These are phyloP conservation scores for Boletellus ananas DNA, from an alignment of 768 basidiomycete species.

Conservation along the genomic window DNA sequence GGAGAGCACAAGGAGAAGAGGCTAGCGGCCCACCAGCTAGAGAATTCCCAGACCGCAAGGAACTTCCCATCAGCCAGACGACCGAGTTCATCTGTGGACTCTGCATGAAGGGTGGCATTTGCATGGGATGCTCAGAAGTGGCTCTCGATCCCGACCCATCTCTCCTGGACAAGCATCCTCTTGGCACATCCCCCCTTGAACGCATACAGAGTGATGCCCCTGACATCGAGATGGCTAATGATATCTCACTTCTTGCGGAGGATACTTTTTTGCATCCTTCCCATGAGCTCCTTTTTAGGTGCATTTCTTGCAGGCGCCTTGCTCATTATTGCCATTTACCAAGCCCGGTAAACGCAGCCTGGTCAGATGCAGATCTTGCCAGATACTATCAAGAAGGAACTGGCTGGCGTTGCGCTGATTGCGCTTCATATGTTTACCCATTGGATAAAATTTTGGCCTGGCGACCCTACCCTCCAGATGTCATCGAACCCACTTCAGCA, in stretches of 20 bases:
- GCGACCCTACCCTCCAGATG: constrained; percentile 74
- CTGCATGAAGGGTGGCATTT: constrained; percentile 74
- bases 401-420: constrained; percentile 74
- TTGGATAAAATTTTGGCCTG: constrained; percentile 90
- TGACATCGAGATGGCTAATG: constrained; percentile 39
- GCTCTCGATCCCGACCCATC: constrained; percentile 46
- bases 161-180: constrained; percentile 15
- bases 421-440: constrained; percentile 61
- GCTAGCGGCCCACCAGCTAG: constrained; percentile 15
- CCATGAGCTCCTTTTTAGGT: constrained; percentile 69
- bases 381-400: constrained; percentile 52
- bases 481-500: constrained; percentile 46
- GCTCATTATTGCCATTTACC: constrained; percentile 79
- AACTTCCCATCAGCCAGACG: constrained; percentile 50
- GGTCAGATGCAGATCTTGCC: constrained; percentile 45
- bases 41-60: constrained; percentile 43
- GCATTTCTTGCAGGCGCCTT: constrained; percentile 76
- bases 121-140: constrained; percentile 67
- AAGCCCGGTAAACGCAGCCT: constrained; percentile 37
- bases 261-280: constrained; percentile 19
- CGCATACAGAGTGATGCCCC: constrained; percentile 3
- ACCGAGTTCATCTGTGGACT: constrained; percentile 78
- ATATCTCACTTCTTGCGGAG: constrained; percentile 4
- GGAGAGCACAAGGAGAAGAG: constrained; percentile 30
- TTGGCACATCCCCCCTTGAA: constrained; percentile 3